phyloP scores from a whole-genome alignment of 108 stramenopile genomes.

The Nitzschia sp. region DNA sequence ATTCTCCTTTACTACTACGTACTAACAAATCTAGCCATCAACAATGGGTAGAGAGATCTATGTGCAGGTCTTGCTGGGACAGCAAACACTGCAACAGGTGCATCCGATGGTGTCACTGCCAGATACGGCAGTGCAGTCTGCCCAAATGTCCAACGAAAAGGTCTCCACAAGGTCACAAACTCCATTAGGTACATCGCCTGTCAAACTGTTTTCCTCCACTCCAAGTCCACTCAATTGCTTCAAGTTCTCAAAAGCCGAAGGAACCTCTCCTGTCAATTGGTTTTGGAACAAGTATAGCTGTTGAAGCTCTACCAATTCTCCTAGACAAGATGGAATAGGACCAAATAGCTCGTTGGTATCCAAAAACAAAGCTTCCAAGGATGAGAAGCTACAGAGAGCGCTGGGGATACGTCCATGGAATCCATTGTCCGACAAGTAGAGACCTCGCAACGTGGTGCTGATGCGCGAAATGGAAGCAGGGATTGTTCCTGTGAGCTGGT shows the following conservation, averaged over 20 bases:
- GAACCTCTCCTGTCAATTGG: slow-evolving; percentile 42
- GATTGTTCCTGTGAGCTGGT: slow-evolving; percentile 58
- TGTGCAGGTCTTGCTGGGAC: slow-evolving; percentile 22
- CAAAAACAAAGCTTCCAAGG: slow-evolving; percentile 53
- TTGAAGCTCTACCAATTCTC: slow-evolving; percentile 46
- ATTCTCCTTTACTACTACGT: too few species aligned
- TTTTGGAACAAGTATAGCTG: slow-evolving; percentile 61
- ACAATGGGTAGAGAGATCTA: not conserved
- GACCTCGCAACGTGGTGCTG: slow-evolving; percentile 39
- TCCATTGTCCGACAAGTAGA: slow-evolving; percentile 70
- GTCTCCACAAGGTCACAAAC: slow-evolving; percentile 29
- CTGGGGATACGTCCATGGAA: slow-evolving; percentile 59
- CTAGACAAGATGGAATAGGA: slow-evolving; percentile 59
- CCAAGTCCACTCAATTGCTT: slow-evolving; percentile 38
- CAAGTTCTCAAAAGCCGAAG: slow-evolving; percentile 25
- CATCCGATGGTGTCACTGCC: slow-evolving; percentile 15
- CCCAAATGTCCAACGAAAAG: slow-evolving; percentile 32
- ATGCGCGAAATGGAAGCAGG: slow-evolving; percentile 41
- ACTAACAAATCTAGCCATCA: too few species aligned
- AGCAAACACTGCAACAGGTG: slow-evolving; percentile 37
- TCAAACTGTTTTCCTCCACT: slow-evolving; percentile 57
- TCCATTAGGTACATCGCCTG: slow-evolving; percentile 53
- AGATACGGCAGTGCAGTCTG: slow-evolving; percentile 30
- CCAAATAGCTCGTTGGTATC: slow-evolving; percentile 55
- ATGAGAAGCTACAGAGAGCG: slow-evolving; percentile 40